Evolutionary conservation across 768 basidiomycete species (phyloP).

Genomic region (Candolleomyces efflorescens): DNA sequence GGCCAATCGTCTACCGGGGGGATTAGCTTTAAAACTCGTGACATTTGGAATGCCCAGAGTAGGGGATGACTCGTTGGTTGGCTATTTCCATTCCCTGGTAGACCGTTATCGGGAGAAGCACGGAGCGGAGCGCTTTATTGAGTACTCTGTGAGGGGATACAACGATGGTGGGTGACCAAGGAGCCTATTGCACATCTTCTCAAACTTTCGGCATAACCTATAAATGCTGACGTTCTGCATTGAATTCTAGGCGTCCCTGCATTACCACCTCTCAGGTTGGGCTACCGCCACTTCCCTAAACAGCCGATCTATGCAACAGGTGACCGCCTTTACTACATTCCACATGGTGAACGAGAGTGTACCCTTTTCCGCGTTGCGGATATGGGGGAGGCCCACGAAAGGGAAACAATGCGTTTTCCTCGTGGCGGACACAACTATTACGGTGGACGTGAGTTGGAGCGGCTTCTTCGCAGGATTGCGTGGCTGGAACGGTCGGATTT

Average conservation of each 20-base stretch:
- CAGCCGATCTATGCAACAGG: constrained; percentile 46
- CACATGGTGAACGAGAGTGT: constrained; percentile 41
- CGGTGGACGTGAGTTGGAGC: constrained; percentile 50
- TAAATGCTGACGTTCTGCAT: constrained; percentile 2
- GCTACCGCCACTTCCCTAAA: constrained; percentile 48
- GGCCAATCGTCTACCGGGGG: neutral
- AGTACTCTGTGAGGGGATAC: constrained; percentile 50
- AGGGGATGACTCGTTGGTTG: constrained; percentile 39
- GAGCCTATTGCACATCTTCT: neutral
- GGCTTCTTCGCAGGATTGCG: constrained; percentile 32
- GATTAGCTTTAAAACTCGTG: constrained; percentile 31
- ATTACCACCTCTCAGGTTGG: constrained; percentile 47
- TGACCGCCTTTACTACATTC: constrained; percentile 44
- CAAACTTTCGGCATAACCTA: neutral
- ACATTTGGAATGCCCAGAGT: constrained; percentile 50
- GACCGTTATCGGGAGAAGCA: constrained; percentile 26
- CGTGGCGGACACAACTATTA: constrained; percentile 65
- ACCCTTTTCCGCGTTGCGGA: constrained; percentile 35
- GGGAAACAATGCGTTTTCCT: constrained; percentile 30
- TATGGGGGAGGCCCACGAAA: constrained; percentile 9
- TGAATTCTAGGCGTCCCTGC: constrained; percentile 44
- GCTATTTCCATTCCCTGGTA: constrained; percentile 37
- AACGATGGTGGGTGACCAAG: constrained; percentile 44
- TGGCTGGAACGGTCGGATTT: constrained; percentile 39
- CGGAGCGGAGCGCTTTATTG: constrained; percentile 34